These are phyloP conservation scores for Cyclotella choctawhatcheeana DNA, from an alignment of 108 stramenopile genomes.

Conservation along the genomic window DNA sequence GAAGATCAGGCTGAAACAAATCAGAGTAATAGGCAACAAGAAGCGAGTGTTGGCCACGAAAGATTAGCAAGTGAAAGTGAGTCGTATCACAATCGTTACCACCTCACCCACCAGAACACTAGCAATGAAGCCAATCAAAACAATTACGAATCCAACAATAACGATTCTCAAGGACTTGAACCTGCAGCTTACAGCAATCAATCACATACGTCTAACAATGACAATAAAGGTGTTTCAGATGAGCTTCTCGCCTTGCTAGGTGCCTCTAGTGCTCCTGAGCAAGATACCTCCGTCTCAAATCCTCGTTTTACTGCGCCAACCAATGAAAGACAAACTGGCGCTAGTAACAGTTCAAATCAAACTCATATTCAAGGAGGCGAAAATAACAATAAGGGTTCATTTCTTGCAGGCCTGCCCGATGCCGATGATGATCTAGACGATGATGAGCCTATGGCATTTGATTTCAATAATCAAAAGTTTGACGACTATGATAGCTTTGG, in stretches of 20 bases:
- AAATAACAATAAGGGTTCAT: background rate
- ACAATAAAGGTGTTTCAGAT: background rate
- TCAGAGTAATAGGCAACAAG: slow-evolving; percentile 2
- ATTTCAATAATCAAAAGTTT: background rate
- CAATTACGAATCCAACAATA: background rate
- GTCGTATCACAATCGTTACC: no score
- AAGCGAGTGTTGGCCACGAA: background rate
- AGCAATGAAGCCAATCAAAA: background rate
- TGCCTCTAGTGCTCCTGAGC: background rate
- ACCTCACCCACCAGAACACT: background rate
- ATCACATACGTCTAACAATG: background rate
- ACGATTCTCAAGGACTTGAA: background rate
- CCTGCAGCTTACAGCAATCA: background rate
- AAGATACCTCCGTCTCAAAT: no score
- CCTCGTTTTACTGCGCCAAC: no score
- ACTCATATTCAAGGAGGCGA: background rate
- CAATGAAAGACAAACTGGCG: background rate
- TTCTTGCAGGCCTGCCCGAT: background rate
- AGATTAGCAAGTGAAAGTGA: background rate
- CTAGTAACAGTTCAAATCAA: background rate
- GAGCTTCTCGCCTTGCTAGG: background rate
- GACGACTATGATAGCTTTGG: background rate
- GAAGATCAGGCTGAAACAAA: slow-evolving; percentile 9
- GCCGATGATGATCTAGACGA: background rate
- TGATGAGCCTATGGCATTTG: background rate